Percentiles rank a stretch among this genome's conserved stretches.
Evolutionary conservation across 1,284 basidiomycete genomes (phyloP).

Genomic region (Irpex sp.): DNA sequence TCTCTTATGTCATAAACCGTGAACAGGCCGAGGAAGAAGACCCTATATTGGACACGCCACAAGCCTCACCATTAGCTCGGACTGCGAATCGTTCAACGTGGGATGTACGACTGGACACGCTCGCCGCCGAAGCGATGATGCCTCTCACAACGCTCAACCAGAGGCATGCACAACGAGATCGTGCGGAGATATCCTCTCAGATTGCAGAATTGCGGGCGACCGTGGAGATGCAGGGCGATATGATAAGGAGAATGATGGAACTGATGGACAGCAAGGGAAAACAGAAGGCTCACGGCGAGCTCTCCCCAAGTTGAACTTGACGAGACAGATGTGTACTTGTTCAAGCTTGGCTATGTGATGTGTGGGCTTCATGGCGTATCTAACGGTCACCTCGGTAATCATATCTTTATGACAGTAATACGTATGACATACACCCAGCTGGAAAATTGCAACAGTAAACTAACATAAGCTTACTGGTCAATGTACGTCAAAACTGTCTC

Average conservation of each 20-base stretch:
- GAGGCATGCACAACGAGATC: conserved; percentile 16
- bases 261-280: conserved; percentile 29
- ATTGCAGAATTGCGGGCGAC: conserved; percentile 47
- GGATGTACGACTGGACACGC: conserved; percentile 12
- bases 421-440: too few species aligned
- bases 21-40: conserved; percentile 8
- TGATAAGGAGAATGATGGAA: conserved; percentile 41
- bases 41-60: conserved; percentile 4
- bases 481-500: neutral
- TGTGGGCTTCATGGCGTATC: neutral
- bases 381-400: neutral
- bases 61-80: conserved; percentile 4
- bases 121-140: conserved; percentile 17
- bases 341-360: neutral
- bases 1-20: conserved; percentile 23
- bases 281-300: conserved; percentile 6
- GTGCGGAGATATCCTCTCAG: conserved; percentile 50
- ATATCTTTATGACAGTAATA: neutral
- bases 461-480: too few species aligned
- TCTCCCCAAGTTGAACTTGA: neutral
- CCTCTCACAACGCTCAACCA: conserved; percentile 17
- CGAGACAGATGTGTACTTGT: neutral
- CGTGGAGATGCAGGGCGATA: conserved; percentile 49
- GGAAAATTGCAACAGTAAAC: too few species aligned
- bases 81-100: conserved; percentile 6